phyloP scores from a whole-genome alignment of 768 basidiomycete species.

The Lentinula detonsa region DNA sequence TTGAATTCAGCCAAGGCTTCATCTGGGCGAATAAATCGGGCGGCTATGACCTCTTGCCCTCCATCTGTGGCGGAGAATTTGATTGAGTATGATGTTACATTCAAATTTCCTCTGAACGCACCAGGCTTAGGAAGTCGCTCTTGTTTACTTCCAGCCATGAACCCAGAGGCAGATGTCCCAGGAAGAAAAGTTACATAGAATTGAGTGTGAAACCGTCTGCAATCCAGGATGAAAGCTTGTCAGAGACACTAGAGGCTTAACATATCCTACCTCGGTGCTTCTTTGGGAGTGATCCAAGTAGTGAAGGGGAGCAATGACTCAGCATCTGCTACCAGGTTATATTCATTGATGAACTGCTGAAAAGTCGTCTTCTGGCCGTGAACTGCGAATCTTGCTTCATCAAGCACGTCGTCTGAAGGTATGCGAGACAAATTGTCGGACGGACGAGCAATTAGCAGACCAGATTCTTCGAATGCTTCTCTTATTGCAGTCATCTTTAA shows the following conservation, averaged over 20 bases:
- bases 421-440: conserved; percentile 6
- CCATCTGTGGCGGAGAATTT: conserved; percentile 34
- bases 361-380: conserved; percentile 49
- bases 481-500: conserved; percentile 60
- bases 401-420: conserved; percentile 30
- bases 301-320: conserved; percentile 60
- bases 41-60: conserved; percentile 61
- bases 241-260: conserved; percentile 2
- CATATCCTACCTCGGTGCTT: conserved; percentile 38
- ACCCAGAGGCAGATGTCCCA: conserved; percentile 33
- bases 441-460: conserved; percentile 52
- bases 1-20: conserved; percentile 47
- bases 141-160: conserved; percentile 47
- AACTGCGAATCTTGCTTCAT: conserved; percentile 49
- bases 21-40: conserved; percentile 57
- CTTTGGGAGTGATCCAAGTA: conserved; percentile 67
- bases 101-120: conserved; percentile 11
- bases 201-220: conserved; percentile 64
- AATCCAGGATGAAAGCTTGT: background rate
- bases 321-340: conserved; percentile 38
- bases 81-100: background rate
- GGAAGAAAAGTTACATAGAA: conserved; percentile 65
- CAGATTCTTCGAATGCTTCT: conserved; percentile 76
- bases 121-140: conserved; percentile 58
- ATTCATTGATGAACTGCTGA: conserved; percentile 41